Evolutionary conservation across 2,329 filamentous ascomycete species (phyloP), one percentile per base, ranked within the genome.

Genomic region (Trichoderma endophyticum): DNA sequence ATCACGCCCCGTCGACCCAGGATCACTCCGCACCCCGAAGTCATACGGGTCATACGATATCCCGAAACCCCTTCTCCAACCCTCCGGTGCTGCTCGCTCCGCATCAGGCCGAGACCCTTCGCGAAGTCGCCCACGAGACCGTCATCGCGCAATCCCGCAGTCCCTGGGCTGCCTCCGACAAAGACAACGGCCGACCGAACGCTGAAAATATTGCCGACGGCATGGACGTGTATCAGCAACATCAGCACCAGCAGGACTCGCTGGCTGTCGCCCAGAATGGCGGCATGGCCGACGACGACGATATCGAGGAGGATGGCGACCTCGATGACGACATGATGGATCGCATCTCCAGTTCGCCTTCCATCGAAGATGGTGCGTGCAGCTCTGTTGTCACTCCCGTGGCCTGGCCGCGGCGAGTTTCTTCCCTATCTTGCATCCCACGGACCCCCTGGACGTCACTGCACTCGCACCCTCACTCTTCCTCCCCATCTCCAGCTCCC

Each of bases 311-410:
- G 64, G 92, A 93, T 73, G 92, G 93, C 76, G 88, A 93, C 77
- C 84, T 94, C 81, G 94, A 97, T 79, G 87, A 98, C 82, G 95
- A 98, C 82, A 91, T 97, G 90, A 94, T 97, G 92, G 96, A 98
- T 85, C 96, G 96, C 83, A 98, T 99, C 76, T 98, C 95, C 78
- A 98, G 95, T 83, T 98, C 95, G 78, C 96, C 96, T 80, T 98
- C 95, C 77, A 99, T 99, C 83, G 94, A 97, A 86, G 95, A 98
- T 92, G 95, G 95, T 99, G 91, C 88, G 94, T 96, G 86, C 84
- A 83, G 82, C 83, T 80, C 79, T 65, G 75, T 77, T 76, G 73
- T 51, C 73, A 78, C 82, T 76, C 79, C 80, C 66, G 78, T 73
- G 75, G 78, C 77, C 73, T 84, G 83, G 84, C 84, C 84, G 71